phyloP scores from a whole-genome alignment of 305 asterid species.

The Coffea humblotiana region DNA sequence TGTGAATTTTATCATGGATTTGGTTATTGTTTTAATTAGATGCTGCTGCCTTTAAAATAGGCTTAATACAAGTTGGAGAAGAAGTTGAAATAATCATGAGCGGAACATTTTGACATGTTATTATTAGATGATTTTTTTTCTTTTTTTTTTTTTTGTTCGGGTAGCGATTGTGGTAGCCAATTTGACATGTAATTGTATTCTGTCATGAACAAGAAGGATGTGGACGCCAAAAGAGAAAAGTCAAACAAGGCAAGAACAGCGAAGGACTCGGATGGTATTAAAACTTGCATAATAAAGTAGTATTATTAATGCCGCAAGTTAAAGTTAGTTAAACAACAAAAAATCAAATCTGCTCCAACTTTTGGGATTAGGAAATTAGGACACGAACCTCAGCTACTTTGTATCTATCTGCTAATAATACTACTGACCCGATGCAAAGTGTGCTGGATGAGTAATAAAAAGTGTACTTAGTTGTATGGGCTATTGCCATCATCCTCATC shows the following conservation, averaged over 20 bases:
- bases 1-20: no score
- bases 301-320: neutral
- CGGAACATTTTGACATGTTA: neutral
- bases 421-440: neutral
- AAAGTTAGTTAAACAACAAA: neutral
- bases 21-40: no score
- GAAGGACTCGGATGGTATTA: neutral
- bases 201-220: neutral
- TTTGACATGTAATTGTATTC: no score
- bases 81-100: no score
- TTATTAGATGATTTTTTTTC: no score
- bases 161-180: neutral
- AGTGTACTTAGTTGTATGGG: no score
- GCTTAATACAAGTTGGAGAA: neutral
- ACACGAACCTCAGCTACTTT: neutral
- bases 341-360: neutral
- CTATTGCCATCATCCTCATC: neutral
- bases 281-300: neutral
- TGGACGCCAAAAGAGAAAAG: neutral
- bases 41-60: neutral
- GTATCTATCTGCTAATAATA: neutral
- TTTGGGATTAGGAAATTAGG: neutral
- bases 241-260: neutral
- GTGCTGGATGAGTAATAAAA: no score
- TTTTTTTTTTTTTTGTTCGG: neutral